Evolutionary conservation across 176 grass and related monocot species (phyloP).

Genomic region (Oryza glumipatula): DNA sequence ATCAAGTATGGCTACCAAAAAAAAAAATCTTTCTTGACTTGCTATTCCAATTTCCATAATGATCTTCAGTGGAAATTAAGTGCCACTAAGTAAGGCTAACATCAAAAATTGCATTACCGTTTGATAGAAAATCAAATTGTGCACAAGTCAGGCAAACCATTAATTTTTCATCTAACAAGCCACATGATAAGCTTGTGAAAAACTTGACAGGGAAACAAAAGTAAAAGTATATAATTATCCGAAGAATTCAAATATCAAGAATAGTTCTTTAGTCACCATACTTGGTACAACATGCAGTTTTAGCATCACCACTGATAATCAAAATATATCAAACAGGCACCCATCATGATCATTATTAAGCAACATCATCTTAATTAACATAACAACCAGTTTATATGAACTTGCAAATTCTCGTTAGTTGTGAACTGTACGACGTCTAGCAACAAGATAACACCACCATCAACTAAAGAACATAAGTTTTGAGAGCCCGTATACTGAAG

Average conservation of each 20-base stretch:
- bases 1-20: neutral
- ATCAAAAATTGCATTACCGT: neutral
- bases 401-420: no score
- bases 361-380: neutral
- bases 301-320: neutral
- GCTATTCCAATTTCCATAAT: neutral
- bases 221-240: neutral
- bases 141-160: neutral
- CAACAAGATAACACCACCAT: neutral
- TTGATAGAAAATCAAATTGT: conserved; percentile 18
- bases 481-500: neutral
- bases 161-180: neutral
- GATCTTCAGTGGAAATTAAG: conserved; percentile 16
- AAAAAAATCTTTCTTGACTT: conserved; percentile 3
- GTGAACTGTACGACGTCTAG: neutral
- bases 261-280: conserved; percentile 3
- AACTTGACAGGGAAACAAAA: neutral
- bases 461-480: neutral
- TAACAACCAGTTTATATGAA: conserved; percentile 12
- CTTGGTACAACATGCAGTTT: conserved; percentile 6
- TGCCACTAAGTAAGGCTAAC: neutral
- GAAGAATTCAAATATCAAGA: neutral
- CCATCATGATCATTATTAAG: neutral
- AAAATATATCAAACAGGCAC: neutral
- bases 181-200: neutral